Base-by-base conservation (phyloP, 192 early-diverging fungal genomes). In the Rhizophagus sp. region DNA sequence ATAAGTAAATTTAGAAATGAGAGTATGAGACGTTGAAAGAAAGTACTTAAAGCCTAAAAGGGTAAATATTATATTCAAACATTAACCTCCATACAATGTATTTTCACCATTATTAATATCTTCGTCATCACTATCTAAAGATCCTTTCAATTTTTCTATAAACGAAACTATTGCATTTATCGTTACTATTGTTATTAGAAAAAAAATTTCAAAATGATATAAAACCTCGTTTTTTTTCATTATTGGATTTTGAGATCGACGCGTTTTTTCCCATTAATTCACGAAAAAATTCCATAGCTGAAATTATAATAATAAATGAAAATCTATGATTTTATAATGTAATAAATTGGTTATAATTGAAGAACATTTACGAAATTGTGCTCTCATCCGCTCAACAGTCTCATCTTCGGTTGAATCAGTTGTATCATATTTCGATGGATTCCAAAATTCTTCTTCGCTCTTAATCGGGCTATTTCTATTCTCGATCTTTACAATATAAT, bases 371-470 rank as follows among this genome's bases (percentile, higher is more conserved):
- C 52, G 52, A n/a, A 57, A 57, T 57, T 57, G 52, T 22, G 52
- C 52, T 57, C 52, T 57, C 52, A 57, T 57, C 17, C 52, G 52
- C 22, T 57, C 52, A 22, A 57, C 6, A 22, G 6, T 19, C 52
- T 57, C 52, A 22, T 57, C 52, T 22, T 57, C 52, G 5, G 19
- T 22, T 17, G 22, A 47, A 70, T n/a, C 33, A 30, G 27, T 19
- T 17, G 17, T 34, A 36, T 68, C 34, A 19, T 68, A 33, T 68
- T 68, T 27, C 17, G 22, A 9, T 12, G 68, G 68, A 44, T 70
- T 70, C 68, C 68, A 70, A 10, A 70, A 70, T 44, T 70, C 68
- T 47, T 70, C 68, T 24, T 70, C 68, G n/a, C 68, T 70, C 19
- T 44, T 70, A n/a, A 44, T 44, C 47, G n/a, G 34, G 22, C 22